These are phyloP conservation scores for Aspergillus sp. DNA, from an alignment of 2,329 filamentous ascomycete species.

Conservation along the genomic window DNA sequence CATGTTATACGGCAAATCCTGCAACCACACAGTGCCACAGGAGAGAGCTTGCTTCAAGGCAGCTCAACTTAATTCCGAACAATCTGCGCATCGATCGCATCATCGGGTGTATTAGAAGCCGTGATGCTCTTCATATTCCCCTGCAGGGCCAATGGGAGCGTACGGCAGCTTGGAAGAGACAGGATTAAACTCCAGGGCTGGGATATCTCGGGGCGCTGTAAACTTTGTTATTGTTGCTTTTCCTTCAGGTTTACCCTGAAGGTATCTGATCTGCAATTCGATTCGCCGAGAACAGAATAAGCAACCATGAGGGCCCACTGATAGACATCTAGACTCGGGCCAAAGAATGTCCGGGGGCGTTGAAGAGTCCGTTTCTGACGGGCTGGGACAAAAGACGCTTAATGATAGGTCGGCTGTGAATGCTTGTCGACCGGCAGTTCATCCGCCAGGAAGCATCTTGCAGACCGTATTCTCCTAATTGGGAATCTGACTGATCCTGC, in stretches of 20 bases:
- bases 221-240: background rate
- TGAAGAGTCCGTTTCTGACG: background rate
- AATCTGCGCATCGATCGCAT: background rate
- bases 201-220: background rate
- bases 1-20: background rate
- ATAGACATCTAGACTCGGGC: background rate
- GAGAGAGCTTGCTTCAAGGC: background rate
- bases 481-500: background rate
- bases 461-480: background rate
- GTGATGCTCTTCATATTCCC: background rate
- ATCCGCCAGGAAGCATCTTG: background rate
- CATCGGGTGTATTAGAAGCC: background rate
- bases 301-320: background rate
- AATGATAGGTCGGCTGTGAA: background rate
- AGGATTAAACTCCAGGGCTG: background rate
- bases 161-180: background rate
- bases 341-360: background rate
- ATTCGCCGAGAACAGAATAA: background rate
- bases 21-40: background rate
- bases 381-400: background rate
- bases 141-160: background rate
- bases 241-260: background rate
- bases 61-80: background rate
- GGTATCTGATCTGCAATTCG: background rate
- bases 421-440: background rate